Evolutionary conservation across 192 early-diverging fungal species (phyloP).

Genomic region (Chytriomyces sp.): DNA sequence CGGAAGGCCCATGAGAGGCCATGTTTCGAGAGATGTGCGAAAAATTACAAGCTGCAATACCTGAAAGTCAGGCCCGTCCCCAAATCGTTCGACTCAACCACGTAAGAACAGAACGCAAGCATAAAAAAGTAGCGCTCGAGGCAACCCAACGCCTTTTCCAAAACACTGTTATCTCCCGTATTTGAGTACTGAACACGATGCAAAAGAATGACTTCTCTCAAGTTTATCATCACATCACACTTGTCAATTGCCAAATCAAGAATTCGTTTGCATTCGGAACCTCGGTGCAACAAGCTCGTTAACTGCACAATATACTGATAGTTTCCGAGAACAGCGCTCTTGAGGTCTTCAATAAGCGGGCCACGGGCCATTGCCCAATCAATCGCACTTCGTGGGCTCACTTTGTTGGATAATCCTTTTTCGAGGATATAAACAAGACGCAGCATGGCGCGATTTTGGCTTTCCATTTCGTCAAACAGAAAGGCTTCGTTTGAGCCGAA

Average conservation of each 20-base stretch:
- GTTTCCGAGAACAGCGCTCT: conserved; percentile 61
- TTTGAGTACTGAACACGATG: conserved; percentile 62
- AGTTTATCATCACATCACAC: conserved; percentile 64
- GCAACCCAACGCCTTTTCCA: conserved; percentile 55
- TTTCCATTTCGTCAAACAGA: conserved; percentile 34
- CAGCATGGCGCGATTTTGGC: conserved; percentile 57
- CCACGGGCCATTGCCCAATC: conserved; percentile 63
- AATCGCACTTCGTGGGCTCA: conserved; percentile 53
- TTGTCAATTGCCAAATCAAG: conserved; percentile 60
- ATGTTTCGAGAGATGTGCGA: conserved; percentile 40
- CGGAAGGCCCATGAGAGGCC: background rate
- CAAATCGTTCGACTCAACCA: conserved; percentile 43
- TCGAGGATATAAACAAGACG: conserved; percentile 64
- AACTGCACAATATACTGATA: conserved; percentile 56
- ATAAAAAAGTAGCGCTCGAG: conserved; percentile 68
- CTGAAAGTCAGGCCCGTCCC: conserved; percentile 9
- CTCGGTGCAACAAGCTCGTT: conserved; percentile 51
- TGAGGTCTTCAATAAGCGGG: conserved; percentile 58
- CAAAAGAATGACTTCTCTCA: conserved; percentile 64
- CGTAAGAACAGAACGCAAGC: conserved; percentile 60
- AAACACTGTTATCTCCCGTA: conserved; percentile 35
- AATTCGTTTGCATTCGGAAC: conserved; percentile 51
- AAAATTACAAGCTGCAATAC: background rate
- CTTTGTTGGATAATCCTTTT: conserved; percentile 38
- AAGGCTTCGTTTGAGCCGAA: background rate